A percentile compares a stretch with the other conserved stretches of the same genome.
These are phyloP conservation scores for Verruconis gallopava DNA, from an alignment of 2,329 filamentous ascomycete species.

Conservation along the genomic window DNA sequence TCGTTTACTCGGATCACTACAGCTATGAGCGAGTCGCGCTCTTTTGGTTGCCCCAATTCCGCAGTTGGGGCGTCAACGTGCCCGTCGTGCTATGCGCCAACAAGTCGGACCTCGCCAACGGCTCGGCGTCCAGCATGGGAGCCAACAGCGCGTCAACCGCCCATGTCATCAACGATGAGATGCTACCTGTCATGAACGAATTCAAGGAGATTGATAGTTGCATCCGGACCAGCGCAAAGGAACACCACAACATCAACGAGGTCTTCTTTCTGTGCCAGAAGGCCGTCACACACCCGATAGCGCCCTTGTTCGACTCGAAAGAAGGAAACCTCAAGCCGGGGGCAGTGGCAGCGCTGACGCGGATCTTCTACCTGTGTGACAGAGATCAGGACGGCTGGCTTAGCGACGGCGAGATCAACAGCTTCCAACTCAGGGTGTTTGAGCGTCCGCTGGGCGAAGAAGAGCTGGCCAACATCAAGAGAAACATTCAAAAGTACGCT, in stretches of 20 bases:
- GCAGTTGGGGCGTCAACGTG: conserved; percentile 94
- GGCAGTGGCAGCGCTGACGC: conserved; percentile 70
- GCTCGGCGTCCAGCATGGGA: background rate
- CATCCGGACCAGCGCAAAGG: conserved; percentile 82
- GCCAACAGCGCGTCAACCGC: conserved; percentile 46
- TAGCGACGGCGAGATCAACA: conserved; percentile 78
- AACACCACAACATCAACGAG: conserved; percentile 85
- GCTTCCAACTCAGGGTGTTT: conserved; percentile 86
- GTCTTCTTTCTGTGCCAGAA: conserved; percentile 98
- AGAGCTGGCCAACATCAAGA: conserved; percentile 83
- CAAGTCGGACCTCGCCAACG: conserved; percentile 72
- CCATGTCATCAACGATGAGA: conserved; percentile 88
- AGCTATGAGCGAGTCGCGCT: conserved; percentile 94
- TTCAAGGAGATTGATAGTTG: conserved; percentile 98
- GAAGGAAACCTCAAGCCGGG: conserved; percentile 75
- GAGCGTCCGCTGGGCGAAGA: conserved; percentile 70
- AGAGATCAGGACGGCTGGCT: conserved; percentile 91
- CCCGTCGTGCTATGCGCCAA: conserved; percentile 94
- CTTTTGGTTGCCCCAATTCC: conserved; percentile 98
- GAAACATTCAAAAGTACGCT: conserved; percentile 60
- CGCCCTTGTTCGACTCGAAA: conserved; percentile 92
- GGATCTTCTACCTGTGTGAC: conserved; percentile 92
- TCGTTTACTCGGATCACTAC: conserved; percentile 97
- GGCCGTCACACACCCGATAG: conserved; percentile 92
- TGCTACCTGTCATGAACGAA: conserved; percentile 95